Evolutionary conservation across 345 rosid genomes (phyloP).

Genomic region (Salix viminalis): DNA sequence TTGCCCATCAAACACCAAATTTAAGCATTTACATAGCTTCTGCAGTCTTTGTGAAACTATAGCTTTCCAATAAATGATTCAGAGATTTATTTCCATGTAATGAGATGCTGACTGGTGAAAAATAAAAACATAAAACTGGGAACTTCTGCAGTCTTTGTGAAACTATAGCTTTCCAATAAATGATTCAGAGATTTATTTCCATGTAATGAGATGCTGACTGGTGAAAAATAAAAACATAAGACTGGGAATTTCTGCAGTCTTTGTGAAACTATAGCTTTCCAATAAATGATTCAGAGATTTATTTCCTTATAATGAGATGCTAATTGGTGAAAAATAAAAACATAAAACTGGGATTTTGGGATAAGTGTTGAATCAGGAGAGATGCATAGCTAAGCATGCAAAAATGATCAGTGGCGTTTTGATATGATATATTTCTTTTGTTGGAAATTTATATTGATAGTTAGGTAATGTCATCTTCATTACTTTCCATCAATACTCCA

Average conservation of each 20-base stretch:
- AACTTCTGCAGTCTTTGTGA: background rate
- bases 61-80: background rate
- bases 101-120: background rate
- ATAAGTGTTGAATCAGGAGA: background rate
- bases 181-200: background rate
- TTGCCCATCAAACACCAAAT: background rate
- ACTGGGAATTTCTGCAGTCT: background rate
- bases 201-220: background rate
- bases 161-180: background rate
- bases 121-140: background rate
- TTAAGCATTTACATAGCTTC: background rate
- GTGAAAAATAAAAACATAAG: background rate
- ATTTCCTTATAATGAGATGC: background rate
- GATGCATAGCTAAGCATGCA: background rate
- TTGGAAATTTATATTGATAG: background rate
- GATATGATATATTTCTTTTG: background rate
- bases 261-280: background rate
- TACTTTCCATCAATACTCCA: background rate
- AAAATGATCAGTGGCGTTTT: background rate
- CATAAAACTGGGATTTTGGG: background rate
- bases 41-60: background rate
- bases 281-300: background rate
- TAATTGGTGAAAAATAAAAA: background rate
- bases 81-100: background rate
- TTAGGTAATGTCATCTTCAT: background rate